Base-by-base conservation (phyloP, 352 stramenopile species). In the Peronospora tabacina region DNA sequence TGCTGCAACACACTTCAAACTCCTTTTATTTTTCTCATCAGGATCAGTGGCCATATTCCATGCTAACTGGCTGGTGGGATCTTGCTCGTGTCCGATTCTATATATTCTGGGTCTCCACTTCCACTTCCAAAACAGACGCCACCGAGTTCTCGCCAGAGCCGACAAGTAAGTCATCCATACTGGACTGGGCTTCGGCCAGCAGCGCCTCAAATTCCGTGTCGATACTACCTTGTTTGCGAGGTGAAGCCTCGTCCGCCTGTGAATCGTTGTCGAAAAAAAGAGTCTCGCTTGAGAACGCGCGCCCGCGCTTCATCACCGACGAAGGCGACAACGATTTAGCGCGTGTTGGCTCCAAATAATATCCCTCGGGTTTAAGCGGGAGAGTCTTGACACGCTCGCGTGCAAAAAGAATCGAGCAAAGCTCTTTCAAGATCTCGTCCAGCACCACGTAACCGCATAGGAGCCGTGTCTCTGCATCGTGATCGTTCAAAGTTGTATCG, bases 361-460 rank as follows among this genome's bases (percentile, higher is more conserved):
- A 89, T 2, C 81, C 82, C 46, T 91, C 82, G 0, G 82, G 80
- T 49, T 88, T 87, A 24, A 91, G 60, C 6, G 82, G 82, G 29
- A 94, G 56, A 15, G 61, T 83, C 32, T 75, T 72, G 19, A 89
- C 72, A 16, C 76, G 76, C 29, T 90, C 80, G 19, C 75, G 77
- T 1, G 80, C 78, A 43, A 91, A 90, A 2, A 91, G 58, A 47
- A 87, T 66, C 8, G 80, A 88, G 41, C 82, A 90, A 1, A 94
- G 66, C 54, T 94, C 82, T 54, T 91, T 91, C 2, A 94, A 52
- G 26, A 94, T 75, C 49, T 94, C 82, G 41, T 94, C 82, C 13
- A 94, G 55, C 28, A 94, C 70, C 19, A 91, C 67, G n/a, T 77
- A 90, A 0, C 74, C 78, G 20, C 75, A 85, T 10, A 93, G 39